These are phyloP conservation scores for Penicillium decumbens DNA, from an alignment of 2,329 filamentous ascomycete genomes.

Conservation along the genomic window DNA sequence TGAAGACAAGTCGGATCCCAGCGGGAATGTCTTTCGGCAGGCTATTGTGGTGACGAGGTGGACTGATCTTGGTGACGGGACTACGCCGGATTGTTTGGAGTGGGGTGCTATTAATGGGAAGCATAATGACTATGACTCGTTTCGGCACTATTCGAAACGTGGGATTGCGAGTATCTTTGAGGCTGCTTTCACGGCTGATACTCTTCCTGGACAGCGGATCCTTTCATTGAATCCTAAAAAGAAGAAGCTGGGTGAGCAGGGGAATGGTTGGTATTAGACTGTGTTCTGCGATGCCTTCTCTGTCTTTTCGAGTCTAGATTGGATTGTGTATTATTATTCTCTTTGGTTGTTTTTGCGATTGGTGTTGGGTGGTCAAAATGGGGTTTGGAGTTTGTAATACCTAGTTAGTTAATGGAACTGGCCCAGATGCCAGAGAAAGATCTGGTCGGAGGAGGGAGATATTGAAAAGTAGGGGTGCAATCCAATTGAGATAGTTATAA, in stretches of 20 bases:
- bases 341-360: neutral
- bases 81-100: conserved; percentile 45
- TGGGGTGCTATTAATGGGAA: conserved; percentile 55
- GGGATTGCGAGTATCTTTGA: conserved; percentile 59
- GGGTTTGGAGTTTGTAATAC: neutral
- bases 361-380: neutral
- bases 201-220: conserved; percentile 55
- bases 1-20: conserved; percentile 50
- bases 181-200: conserved; percentile 50
- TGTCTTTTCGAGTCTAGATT: neutral
- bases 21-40: conserved; percentile 51
- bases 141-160: conserved; percentile 50
- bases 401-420: neutral
- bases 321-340: neutral
- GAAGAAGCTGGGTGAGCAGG: conserved; percentile 52
- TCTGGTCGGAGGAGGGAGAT: no score
- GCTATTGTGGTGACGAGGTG: conserved; percentile 58
- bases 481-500: no score
- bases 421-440: neutral
- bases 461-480: no score
- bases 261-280: conserved; percentile 56
- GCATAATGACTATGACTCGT: conserved; percentile 49
- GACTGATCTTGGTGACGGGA: conserved; percentile 57
- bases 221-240: conserved; percentile 56
- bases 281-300: neutral